Percentiles rank a stretch among this genome's conserved stretches.
These are phyloP conservation scores for Quercus lobata DNA, from an alignment of 331 rosid genomes.

Conservation along the genomic window DNA sequence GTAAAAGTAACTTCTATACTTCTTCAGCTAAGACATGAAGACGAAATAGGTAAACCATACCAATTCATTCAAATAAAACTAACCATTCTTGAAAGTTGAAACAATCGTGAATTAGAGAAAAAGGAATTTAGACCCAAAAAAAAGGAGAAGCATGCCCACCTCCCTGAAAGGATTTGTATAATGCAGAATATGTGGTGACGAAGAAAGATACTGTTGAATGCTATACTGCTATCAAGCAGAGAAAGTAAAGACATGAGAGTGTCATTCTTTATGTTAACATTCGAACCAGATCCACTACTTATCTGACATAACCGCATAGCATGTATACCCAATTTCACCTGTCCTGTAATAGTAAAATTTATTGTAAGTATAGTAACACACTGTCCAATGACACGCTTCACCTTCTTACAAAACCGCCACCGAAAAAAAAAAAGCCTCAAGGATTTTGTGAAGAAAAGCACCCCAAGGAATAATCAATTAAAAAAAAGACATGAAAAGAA, in stretches of 20 bases:
- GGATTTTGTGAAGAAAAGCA: background rate
- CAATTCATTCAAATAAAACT: background rate
- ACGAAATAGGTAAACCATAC: background rate
- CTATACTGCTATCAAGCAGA: conserved; percentile 65
- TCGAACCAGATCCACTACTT: conserved; percentile 48
- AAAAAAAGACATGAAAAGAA: background rate
- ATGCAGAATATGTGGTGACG: conserved; percentile 90
- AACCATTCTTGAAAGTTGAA: background rate
- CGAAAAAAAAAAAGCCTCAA: background rate
- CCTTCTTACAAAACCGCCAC: background rate
- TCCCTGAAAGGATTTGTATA: conserved; percentile 82
- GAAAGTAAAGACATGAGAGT: conserved; percentile 65
- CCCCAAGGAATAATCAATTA: no score
- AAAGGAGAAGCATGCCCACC: conserved; percentile 39
- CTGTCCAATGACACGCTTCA: background rate
- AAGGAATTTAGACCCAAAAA: background rate
- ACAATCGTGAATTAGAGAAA: background rate
- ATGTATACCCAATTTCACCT: conserved; percentile 77
- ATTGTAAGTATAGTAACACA: background rate
- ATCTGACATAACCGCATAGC: conserved; percentile 80
- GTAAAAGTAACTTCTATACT: background rate
- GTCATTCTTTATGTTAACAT: conserved; percentile 46
- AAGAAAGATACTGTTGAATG: conserved; percentile 78
- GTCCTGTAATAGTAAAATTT: conserved; percentile 59
- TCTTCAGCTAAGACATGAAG: background rate